Base-by-base conservation (phyloP, 306 rosid species). In the Begonia peltatifolia region DNA sequence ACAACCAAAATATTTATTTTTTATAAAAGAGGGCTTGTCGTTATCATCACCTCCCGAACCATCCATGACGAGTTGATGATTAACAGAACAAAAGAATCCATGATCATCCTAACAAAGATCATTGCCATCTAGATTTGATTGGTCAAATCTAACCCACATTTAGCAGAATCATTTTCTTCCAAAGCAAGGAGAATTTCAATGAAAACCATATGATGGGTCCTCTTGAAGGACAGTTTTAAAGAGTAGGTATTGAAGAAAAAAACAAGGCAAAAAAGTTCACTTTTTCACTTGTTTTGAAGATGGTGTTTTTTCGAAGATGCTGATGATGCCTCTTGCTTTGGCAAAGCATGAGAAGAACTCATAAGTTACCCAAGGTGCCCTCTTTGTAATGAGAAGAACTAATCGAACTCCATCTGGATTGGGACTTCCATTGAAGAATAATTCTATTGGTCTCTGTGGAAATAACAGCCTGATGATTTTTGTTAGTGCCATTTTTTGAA, bases 81-180 rank as follows among this genome's bases (percentile, higher is more conserved):
- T 77, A 51, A 93, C 88, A 23, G 88, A 70, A 71, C 96, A 90
- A 61, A 90, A 90, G 80, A 86, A 90, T 6, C 99, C 99, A 57
- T 55, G 95, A 63, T 77, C 92, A 18, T 71, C 81, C 70, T 90
- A 94, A 51, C 99, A 90, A 59, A 62, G 78, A 46, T 90, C 80
- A 64, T 81, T 90, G 41, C 99, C 99, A 75, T 86, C 95, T 41
- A 76, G 94, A 71, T 86, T 81, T 47, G 94, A 71, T 68, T 86
- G 80, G 54, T 90, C 99, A 75, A 90, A 90, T 69, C 95, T 67
- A 74, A 90, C 99, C 50, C 99, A 95, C 71, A 90, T 81, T 90
- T 90, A 13, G 99, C 79, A 46, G 74, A 73, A 41, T 73, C 79
- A 41, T 90, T 90, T 51, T 82, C 92, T 76, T 86, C 99, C 70